Evolutionary conservation across 73 alveolate genomes (phyloP).

Genomic region (Paramecium sexaurelia): DNA sequence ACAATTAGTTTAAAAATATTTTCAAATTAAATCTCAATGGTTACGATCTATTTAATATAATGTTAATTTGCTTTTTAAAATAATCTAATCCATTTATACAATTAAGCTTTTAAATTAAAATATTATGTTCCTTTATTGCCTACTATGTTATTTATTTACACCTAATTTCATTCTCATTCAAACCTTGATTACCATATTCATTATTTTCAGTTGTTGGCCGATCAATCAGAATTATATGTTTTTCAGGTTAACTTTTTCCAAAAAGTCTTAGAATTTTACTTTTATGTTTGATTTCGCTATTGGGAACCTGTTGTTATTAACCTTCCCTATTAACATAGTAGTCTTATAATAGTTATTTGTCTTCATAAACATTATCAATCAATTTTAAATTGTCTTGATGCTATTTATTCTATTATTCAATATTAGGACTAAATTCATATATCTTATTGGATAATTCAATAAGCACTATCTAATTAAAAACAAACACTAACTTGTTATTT

Average conservation of each 20-base stretch:
- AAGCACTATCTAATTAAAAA: neutral
- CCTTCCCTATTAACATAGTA: neutral
- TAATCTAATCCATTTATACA: slow-evolving; percentile 15
- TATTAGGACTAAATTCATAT: neutral
- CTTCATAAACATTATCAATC: neutral
- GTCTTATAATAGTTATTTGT: neutral
- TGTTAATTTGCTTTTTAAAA: neutral
- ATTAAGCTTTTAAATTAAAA: neutral
- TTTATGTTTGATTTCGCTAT: neutral
- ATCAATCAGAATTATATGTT: neutral
- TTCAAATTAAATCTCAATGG: neutral
- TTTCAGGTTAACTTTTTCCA: neutral
- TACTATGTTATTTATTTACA: neutral
- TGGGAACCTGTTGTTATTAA: neutral
- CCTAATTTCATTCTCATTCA: neutral
- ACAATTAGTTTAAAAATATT: neutral
- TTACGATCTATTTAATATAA: neutral
- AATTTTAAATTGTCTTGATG: neutral
- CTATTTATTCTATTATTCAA: neutral
- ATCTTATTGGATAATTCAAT: neutral
- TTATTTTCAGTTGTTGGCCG: neutral
- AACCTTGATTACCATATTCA: too few species aligned
- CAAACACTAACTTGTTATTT: neutral
- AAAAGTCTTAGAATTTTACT: neutral
- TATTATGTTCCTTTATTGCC: neutral